Evolutionary conservation across 139 green algal species (phyloP).

Genomic region (Coelastrella sp.): DNA sequence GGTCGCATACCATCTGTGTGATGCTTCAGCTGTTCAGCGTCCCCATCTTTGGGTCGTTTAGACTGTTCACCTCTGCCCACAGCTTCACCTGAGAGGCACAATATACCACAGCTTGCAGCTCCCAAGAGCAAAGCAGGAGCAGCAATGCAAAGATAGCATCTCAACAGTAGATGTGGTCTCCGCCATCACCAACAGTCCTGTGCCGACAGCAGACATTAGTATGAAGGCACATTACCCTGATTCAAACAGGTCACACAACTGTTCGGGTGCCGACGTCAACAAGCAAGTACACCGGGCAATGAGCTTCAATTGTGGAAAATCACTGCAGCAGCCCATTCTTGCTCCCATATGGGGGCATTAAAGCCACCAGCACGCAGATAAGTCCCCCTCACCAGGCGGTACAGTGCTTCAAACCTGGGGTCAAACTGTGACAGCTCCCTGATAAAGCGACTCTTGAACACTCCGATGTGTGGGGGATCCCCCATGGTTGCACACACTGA

Average conservation of each 20-base stretch:
- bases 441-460: slow-evolving; percentile 26
- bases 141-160: neutral
- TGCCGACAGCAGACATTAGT: too few species aligned
- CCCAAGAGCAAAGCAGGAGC: too few species aligned
- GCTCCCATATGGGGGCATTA: too few species aligned
- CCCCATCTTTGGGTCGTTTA: slow-evolving; percentile 49
- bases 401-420: slow-evolving; percentile 26
- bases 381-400: slow-evolving; percentile 47
- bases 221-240: too few species aligned
- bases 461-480: too few species aligned
- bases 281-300: too few species aligned
- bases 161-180: neutral
- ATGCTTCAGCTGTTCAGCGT: slow-evolving; percentile 58
- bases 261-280: too few species aligned
- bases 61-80: slow-evolving; percentile 41
- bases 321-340: too few species aligned
- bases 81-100: slow-evolving; percentile 46
- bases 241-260: too few species aligned
- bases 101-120: neutral
- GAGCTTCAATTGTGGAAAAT: too few species aligned
- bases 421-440: slow-evolving; percentile 37
- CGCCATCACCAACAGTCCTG: neutral
- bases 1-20: slow-evolving; percentile 48
- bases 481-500: slow-evolving; percentile 48
- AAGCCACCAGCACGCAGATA: too few species aligned